phyloP scores from a whole-genome alignment of 2,329 filamentous ascomycete genomes.

The Venturia pyrina region DNA sequence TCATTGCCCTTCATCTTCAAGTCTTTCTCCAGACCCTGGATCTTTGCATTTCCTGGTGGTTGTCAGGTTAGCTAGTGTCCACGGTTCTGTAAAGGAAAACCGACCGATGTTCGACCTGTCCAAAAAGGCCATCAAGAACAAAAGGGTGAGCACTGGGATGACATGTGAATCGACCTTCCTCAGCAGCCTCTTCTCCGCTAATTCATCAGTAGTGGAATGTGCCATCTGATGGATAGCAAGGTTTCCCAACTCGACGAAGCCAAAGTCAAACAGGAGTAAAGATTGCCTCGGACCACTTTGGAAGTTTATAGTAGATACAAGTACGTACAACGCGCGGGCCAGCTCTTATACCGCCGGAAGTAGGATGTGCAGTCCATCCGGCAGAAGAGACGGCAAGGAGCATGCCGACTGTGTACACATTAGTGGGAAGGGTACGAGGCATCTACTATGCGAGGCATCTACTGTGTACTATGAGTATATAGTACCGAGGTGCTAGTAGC shows the following conservation, averaged over 20 bases:
- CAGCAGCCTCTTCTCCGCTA: slow-evolving; percentile 36
- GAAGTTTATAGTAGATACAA: background rate
- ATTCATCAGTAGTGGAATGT: background rate
- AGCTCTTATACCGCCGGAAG: too few species aligned
- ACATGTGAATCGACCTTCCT: slow-evolving; percentile 40
- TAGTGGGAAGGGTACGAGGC: too few species aligned
- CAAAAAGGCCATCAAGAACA: slow-evolving; percentile 37
- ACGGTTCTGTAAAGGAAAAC: background rate
- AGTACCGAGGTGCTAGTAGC: too few species aligned
- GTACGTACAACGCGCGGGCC: background rate
- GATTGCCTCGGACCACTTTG: background rate
- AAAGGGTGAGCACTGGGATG: slow-evolving; percentile 36
- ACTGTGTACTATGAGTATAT: too few species aligned
- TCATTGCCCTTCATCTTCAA: slow-evolving; percentile 27
- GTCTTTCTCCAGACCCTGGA: slow-evolving; percentile 29
- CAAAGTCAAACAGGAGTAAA: background rate
- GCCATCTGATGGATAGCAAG: background rate
- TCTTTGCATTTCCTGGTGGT: slow-evolving; percentile 29
- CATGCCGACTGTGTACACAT: too few species aligned
- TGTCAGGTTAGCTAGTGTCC: background rate
- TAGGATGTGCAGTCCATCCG: background rate
- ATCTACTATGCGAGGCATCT: too few species aligned
- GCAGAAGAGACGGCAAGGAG: background rate
- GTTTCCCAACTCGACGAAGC: background rate
- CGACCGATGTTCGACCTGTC: slow-evolving; percentile 32